Base-by-base conservation (phyloP, 441 rosid genomes). In the Pelargonium myrrhifolium region DNA sequence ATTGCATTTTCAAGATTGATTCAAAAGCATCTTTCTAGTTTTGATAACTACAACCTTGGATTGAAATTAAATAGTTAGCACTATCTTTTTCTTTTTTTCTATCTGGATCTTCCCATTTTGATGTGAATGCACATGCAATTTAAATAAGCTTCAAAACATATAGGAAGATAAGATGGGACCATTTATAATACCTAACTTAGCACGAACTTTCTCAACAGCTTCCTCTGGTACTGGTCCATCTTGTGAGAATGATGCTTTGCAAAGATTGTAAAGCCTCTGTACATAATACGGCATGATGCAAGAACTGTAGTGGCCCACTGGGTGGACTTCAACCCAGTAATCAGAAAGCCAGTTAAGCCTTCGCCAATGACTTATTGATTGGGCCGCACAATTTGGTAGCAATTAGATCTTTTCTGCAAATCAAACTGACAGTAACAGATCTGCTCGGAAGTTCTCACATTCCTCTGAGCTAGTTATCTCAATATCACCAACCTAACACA, bases 211-310 rank as follows among this genome's bases (percentile, higher is more conserved):
- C 74, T 90, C 96, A 56, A 90, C 78, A 65, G 86, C 89, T 65
- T 90, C 96, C 47, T 90, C 96, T 6, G 94, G 81, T 62, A 76
- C 79, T 42, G 92, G 93, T 65, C 94, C 94, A 77, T 81, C 76
- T 26, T 85, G 62, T 0, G 92, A 90, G 66, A 90, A 82, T n/a
- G 94, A 82, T 6, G 86, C 71, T 76, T 65, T 85, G 89, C 96
- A 89, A 65, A 84, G 77, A 64, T 83, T 85, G 72, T 85, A 89
- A 53, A 89, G 88, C 76, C 89, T 84, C 82, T 89, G 96, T 71
- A 85, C 83, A 70, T 64, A 85, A 74, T 87, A 87, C 24, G 93
- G 93, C 93, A 87, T 87, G 85, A 24, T 75, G 76, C 49, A 64
- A 76, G 78, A 75, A 79, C 75, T 69, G 68, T 73, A 76, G 70